Evolutionary conservation across 2,329 filamentous ascomycete species (phyloP), one percentile per base, ranked within the genome.

Genomic region (Geosmithia flava): DNA sequence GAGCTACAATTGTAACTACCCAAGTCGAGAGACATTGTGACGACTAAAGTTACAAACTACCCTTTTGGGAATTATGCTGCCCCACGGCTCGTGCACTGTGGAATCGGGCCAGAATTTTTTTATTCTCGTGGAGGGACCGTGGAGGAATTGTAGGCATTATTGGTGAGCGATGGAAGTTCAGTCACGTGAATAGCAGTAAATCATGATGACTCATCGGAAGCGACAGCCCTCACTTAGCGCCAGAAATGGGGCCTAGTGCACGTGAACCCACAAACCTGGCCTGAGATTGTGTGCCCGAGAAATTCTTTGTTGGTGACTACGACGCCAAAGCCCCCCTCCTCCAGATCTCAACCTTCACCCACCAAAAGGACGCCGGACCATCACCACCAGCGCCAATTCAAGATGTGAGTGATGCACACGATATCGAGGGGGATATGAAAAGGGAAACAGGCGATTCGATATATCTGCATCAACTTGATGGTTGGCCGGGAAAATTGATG

Each of bases 221-320:
- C 56, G 53, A 56, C 51, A 65, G 63, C 64, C 62, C 65, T 68
- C 66, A 64, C 66, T 68, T 68, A 67, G 62, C 53, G 56, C 52
- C 49, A 50, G 48, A 46, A 47, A 55, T 51, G 53, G 51, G 58
- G 58, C 51, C 53, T 57, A 59, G 64, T 59, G 63, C 64, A 65
- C 60, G 59, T 62, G 59, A 66, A 65, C 65, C 63, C 66, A 68
- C 65, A 68, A 67, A 66, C 63, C 63, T 57, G 54, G 53, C 55
- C 53, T 33, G 13, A 55, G 59, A 61, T 58, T 61, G 58, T 67
- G 56, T 53, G 59, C 56, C 57, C 53, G 56, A 65, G 63, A 68
- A 67, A 64, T 67, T 68, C 59, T 65, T 65, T 50, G 49, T 65
- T 50, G 49, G 45, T 50, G 48, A 50, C 45, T 45, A 44, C 45